phyloP scores from a whole-genome alignment of 2,329 filamentous ascomycete species.

The Fusarium buharicum region DNA sequence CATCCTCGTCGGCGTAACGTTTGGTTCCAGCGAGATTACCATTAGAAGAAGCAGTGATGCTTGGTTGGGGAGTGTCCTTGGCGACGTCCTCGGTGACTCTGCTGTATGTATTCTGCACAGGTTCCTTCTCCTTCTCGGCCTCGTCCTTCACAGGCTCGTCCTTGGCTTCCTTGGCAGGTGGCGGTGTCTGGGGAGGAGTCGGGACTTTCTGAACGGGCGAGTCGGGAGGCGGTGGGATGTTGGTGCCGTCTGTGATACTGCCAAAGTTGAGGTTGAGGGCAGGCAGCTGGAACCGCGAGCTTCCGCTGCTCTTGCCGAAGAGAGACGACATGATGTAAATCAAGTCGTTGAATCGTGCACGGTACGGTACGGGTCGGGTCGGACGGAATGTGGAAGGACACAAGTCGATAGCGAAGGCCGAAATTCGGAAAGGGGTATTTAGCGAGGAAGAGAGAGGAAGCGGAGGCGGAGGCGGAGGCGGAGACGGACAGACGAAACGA shows the following conservation, averaged over 20 bases:
- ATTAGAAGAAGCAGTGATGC: conserved; percentile 50
- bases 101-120: conserved; percentile 18
- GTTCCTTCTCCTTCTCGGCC: conserved; percentile 12
- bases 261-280: conserved; percentile 68
- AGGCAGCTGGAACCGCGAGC: conserved; percentile 65
- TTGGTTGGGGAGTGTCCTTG: conserved; percentile 37
- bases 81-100: conserved; percentile 33
- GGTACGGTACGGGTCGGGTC: conserved; percentile 25
- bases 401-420: conserved; percentile 21
- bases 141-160: conserved; percentile 35
- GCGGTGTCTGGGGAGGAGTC: conserved; percentile 55
- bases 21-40: conserved; percentile 60
- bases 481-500: conserved; percentile 11
- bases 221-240: conserved; percentile 68
- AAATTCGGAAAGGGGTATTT: conserved; percentile 23
- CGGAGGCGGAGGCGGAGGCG: too few species aligned
- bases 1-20: conserved; percentile 62
- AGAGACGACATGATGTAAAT: conserved; percentile 48
- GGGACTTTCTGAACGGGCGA: conserved; percentile 63
- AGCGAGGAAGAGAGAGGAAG: conserved; percentile 5
- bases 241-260: conserved; percentile 68
- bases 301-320: conserved; percentile 44
- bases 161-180: conserved; percentile 41
- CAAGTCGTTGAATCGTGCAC: conserved; percentile 24
- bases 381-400: conserved; percentile 14